Evolutionary conservation across 1,139 yeast species (phyloP).

Genomic region (Yamadazyma friedrichii): DNA sequence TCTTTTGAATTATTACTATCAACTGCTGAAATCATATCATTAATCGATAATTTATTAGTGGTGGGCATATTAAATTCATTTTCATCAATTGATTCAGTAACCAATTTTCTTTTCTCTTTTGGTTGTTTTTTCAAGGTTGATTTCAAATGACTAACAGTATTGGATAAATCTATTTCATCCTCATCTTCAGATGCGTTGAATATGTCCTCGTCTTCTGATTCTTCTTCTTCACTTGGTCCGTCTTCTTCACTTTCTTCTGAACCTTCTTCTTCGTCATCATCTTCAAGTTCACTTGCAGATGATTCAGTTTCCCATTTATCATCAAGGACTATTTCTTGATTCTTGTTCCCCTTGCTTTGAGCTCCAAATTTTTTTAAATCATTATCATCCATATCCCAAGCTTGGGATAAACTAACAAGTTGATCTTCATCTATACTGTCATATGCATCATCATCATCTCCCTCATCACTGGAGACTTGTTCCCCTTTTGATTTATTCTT

Average conservation of each 20-base stretch:
- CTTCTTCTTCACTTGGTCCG: constrained; percentile 14
- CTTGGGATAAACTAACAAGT: constrained; percentile 74
- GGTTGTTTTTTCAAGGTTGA: constrained; percentile 31
- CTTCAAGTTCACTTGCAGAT: constrained; percentile 17
- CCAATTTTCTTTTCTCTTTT: constrained; percentile 40
- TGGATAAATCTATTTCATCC: constrained; percentile 32
- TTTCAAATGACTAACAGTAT: constrained; percentile 31
- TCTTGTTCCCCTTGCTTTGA: constrained; percentile 12
- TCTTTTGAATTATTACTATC: constrained; percentile 45
- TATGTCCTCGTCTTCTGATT: constrained; percentile 16
- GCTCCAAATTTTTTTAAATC: constrained; percentile 32
- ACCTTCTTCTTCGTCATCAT: constrained; percentile 11
- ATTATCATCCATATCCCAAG: constrained; percentile 81
- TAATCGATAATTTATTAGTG: constrained; percentile 59
- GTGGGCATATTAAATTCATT: constrained; percentile 71
- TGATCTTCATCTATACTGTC: constrained; percentile 69
- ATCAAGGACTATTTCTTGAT: constrained; percentile 40
- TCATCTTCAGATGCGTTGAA: constrained; percentile 23
- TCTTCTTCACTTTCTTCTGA: constrained; percentile 21
- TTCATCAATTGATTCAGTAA: constrained; percentile 59
- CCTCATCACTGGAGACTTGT: constrained; percentile 17
- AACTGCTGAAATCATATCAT: constrained; percentile 72
- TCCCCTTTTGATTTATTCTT: constrained; percentile 21
- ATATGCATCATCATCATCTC: constrained; percentile 40
- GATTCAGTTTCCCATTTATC: constrained; percentile 41